Percentiles rank a stretch among this genome's conserved stretches.
These are phyloP conservation scores for Annulohypoxylon moriforme DNA, from an alignment of 495 filamentous ascomycete genomes.

Conservation along the genomic window DNA sequence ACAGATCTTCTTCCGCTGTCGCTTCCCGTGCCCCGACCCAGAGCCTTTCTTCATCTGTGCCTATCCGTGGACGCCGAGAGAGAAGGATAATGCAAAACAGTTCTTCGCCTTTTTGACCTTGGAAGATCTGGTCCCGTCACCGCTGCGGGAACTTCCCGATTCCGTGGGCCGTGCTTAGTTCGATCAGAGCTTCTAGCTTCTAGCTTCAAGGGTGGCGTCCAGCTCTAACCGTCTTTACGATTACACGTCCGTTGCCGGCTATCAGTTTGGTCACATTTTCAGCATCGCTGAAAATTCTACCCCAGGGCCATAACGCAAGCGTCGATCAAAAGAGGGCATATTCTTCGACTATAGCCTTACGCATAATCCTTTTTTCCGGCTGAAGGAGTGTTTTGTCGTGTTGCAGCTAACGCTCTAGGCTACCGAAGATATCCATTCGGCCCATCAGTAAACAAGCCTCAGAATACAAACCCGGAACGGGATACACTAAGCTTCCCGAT, in stretches of 20 bases:
- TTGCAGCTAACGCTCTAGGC: slow-evolving; percentile 36
- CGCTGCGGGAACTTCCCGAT: slow-evolving; percentile 21
- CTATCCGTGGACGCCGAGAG: slow-evolving; percentile 24
- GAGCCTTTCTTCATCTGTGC: slow-evolving; percentile 12
- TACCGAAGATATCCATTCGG: slow-evolving; percentile 31
- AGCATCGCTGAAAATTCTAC: slow-evolving; percentile 13
- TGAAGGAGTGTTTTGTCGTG: slow-evolving; percentile 13
- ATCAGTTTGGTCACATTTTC: slow-evolving; percentile 21
- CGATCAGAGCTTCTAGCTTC: slow-evolving; percentile 36
- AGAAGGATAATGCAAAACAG: slow-evolving; percentile 18
- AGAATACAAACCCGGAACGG: slow-evolving; percentile 14
- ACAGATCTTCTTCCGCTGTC: slow-evolving; percentile 27
- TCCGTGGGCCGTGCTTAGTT: slow-evolving; percentile 39
- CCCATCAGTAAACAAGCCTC: slow-evolving; percentile 14
- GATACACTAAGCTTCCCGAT: slow-evolving; percentile 32
- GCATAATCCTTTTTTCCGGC: slow-evolving; percentile 22
- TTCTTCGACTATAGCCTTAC: slow-evolving; percentile 21
- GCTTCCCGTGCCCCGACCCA: slow-evolving; percentile 23
- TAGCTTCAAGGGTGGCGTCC: slow-evolving; percentile 44
- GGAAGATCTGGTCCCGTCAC: slow-evolving; percentile 11
- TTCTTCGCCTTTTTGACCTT: slow-evolving; percentile 13
- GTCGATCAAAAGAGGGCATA: slow-evolving; percentile 25
- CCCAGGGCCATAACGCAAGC: slow-evolving; percentile 13
- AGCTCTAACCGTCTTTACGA: slow-evolving; percentile 33
- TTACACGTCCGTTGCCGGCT: slow-evolving; percentile 30